Base-by-base conservation (phyloP, 441 rosid species). In the Croton setiger region DNA sequence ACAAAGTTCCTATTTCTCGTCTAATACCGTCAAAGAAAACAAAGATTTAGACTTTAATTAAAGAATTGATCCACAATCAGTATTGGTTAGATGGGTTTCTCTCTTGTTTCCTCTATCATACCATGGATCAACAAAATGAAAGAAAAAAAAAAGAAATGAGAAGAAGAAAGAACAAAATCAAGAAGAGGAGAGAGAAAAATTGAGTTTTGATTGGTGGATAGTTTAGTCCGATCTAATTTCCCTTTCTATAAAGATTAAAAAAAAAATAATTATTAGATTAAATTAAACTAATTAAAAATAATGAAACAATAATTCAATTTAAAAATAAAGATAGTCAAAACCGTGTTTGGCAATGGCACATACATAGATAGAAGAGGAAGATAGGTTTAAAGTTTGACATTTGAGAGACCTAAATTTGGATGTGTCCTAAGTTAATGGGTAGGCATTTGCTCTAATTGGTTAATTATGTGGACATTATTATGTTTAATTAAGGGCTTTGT, bases 161-260 rank as follows among this genome's bases (percentile, higher is more conserved):
- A 60, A 51, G 69, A 73, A 64, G 79, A 79, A 72, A 81, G 62
- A 81, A 14, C 55, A 36, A n/a, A 36, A 4, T 3, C 45, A 57
- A 9, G 48, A 67, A 64, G 64, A 67, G 49, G 70, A 69, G 76
- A 71, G 83, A 79, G 75, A 82, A 66, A 81, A 74, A 60, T 35
- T 15, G 65, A 71, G 73, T 66, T 73, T 72, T 69, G 78, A 82
- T 77, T 79, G 88, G 88, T 77, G 82, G 82, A 82, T 84, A 82
- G 72, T 48, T 72, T 84, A 82, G 72, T 48, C 72, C 72, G 77
- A 73, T 83, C 78, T 62, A 76, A 72, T 76, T 80, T 55, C 13
- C 15, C 56, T 51, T 64, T 70, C 41, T n/a, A 61, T 68, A 21
- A 61, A 47, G 64, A 72, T 67, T 35, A 63, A 68, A 70, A 65